Base-by-base conservation (phyloP, 2,329 filamentous ascomycete species). In the Colletotrichum lupini region DNA sequence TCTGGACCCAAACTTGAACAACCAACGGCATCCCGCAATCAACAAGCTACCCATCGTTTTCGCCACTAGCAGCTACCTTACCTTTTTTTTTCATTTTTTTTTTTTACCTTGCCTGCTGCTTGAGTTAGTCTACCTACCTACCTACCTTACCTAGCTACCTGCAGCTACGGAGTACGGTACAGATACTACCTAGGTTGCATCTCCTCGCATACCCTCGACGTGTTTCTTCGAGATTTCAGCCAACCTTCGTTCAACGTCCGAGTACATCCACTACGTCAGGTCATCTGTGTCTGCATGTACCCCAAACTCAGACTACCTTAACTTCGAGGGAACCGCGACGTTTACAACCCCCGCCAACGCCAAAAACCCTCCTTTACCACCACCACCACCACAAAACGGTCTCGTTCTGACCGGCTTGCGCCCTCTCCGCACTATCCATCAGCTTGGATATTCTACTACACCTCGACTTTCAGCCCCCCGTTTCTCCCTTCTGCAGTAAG, bases 221-320 rank as follows among this genome's bases (percentile, higher is more conserved):
- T 49, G 11, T 14, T n/a, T 42, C n/a, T 19, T 32, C 24, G 28
- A 37, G 59, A 58, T 42, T 30, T 28, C 63, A 14, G 19, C 12
- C 30, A 68, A 63, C 67, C 52, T 26, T 66, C 53, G 30, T 67
- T 70, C 42, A 67, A 60, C 55, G 32, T 59, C 30, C 16, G 42
- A 56, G 46, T 71, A n/a, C 63, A 26, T 56, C 35, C 32, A 42
- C 52, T 68, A 55, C 55, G 62, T 67, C 67, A 46, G 62, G 61
- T 8, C 16, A 14, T 37, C 14, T 26, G 62, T 49, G 19, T 22
- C 42, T 49, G 52, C 62, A 28, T 26, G 37, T 59, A 24, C 19
- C 53, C 32, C 24, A 56, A 46, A 57, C 8, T 16, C 42, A 49
- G 42, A 49, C 42, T 49, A 49, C 19, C 42, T 49, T 49, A 49